A percentile compares a stretch with the other conserved stretches of the same genome.
phyloP scores from a whole-genome alignment of 805 yeast genomes.

The Wickerhamiella spandovensis region DNA sequence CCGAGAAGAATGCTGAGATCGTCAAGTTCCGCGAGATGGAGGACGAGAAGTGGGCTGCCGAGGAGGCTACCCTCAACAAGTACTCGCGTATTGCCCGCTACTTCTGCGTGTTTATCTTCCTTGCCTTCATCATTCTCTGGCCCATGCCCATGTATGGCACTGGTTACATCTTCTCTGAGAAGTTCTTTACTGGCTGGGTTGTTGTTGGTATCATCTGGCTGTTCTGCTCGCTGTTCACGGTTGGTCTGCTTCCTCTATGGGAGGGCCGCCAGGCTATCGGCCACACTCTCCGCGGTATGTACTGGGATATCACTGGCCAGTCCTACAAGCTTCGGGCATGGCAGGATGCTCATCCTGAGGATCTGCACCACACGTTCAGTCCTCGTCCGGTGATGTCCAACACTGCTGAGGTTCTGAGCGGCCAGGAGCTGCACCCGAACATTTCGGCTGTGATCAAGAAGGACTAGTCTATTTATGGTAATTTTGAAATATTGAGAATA shows the following conservation, averaged over 20 bases:
- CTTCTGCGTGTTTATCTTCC: slow-evolving; percentile 46
- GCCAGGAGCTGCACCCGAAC: neutral
- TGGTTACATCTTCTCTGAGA: slow-evolving; percentile 57
- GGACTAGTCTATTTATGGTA: neutral
- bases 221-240: slow-evolving; percentile 38
- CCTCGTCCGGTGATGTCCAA: slow-evolving; percentile 2
- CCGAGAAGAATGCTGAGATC: slow-evolving; percentile 1
- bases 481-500: too few relatives aligned
- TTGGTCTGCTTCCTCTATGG: slow-evolving; percentile 54
- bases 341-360: slow-evolving; percentile 64
- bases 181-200: slow-evolving; percentile 83
- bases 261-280: slow-evolving; percentile 60
- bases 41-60: slow-evolving; percentile 20
- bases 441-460: neutral
- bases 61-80: slow-evolving; percentile 36
- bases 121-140: slow-evolving; percentile 61
- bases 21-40: slow-evolving; percentile 11
- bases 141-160: slow-evolving; percentile 93
- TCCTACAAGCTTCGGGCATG: slow-evolving; percentile 56
- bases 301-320: slow-evolving; percentile 78
- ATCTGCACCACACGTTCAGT: slow-evolving; percentile 34
- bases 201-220: slow-evolving; percentile 73
- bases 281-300: slow-evolving; percentile 59
- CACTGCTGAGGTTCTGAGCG: neutral
- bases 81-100: slow-evolving; percentile 50